A percentile compares a stretch with the other conserved stretches of the same genome.
Conservation (phyloP, 352 stramenopile genomes). For the Phytophthora pseudosyringae region DNA sequence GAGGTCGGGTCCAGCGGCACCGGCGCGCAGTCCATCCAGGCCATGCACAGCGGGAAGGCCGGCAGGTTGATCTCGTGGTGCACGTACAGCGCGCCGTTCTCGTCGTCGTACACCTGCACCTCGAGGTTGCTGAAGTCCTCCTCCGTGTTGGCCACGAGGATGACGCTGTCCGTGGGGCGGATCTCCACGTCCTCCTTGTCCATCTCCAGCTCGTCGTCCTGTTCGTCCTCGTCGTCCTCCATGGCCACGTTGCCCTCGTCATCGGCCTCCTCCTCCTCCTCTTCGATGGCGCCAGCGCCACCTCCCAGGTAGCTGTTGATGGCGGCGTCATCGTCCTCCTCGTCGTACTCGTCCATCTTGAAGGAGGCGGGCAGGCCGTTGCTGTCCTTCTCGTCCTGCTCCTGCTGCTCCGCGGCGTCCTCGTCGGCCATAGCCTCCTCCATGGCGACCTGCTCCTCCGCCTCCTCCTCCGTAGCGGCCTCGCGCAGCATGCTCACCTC, state of each 20-base stretch:
- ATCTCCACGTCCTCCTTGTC: constrained; percentile 96
- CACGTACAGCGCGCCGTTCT: constrained; percentile 97
- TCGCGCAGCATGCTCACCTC: constrained; percentile 87
- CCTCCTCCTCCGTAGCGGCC: constrained; percentile 73
- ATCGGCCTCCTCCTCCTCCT: constrained; percentile 52
- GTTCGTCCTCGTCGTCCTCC: constrained; percentile 61
- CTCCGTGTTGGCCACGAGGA: constrained; percentile 97
- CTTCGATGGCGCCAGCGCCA: constrained; percentile 39
- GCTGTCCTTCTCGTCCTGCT: constrained; percentile 40
- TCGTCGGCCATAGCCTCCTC: constrained; percentile 59
- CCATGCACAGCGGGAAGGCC: constrained; percentile 97
- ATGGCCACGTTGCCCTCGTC: constrained; percentile 62
- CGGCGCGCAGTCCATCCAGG: constrained; percentile 94
- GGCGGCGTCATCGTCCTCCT: constrained; percentile 83
- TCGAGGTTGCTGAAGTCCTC: constrained; percentile 99
- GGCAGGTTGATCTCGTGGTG: constrained; percentile 99
- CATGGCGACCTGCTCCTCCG: constrained; percentile 64
- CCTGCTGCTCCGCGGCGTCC: constrained; percentile 39
- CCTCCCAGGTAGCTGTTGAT: constrained; percentile 81
- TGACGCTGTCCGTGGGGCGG: constrained; percentile 92
- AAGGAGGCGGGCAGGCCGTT: constrained; percentile 71
- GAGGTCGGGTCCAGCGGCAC: constrained; percentile 60
- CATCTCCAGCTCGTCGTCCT: constrained; percentile 74
- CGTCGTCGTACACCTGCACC: constrained; percentile 98
- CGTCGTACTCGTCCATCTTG: constrained; percentile 91